Evolutionary conservation across 176 grass and related monocot species (phyloP).

Genomic region (Aegilops bicornis): DNA sequence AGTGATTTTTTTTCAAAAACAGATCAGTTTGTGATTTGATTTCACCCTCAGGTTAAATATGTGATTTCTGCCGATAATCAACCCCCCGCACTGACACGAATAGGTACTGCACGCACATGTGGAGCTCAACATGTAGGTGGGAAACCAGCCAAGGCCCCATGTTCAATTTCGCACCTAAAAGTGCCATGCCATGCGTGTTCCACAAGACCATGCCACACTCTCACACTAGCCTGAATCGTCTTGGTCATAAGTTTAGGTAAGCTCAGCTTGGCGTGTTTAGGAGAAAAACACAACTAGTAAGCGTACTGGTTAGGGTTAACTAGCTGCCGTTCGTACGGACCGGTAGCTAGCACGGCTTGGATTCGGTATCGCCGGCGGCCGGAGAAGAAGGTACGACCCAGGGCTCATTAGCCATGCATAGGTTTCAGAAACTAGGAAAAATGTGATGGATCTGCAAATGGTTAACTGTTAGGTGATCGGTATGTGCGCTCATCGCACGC

Average conservation of each 20-base stretch:
- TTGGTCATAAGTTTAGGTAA: not conserved
- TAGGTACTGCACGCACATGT: not conserved
- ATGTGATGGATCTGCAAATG: not conserved
- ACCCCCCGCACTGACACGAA: too few relatives aligned
- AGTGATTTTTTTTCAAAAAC: too few relatives aligned
- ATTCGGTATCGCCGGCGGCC: too few relatives aligned
- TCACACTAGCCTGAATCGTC: too few relatives aligned
- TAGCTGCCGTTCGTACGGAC: not conserved
- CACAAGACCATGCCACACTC: too few relatives aligned
- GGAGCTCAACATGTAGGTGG: not conserved
- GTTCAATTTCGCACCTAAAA: not conserved
- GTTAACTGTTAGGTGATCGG: not conserved
- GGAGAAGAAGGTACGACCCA: not conserved
- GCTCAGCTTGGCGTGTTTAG: not conserved
- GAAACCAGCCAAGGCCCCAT: not conserved
- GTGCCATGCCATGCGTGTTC: not conserved
- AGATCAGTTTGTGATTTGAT: too few relatives aligned
- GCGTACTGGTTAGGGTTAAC: not conserved
- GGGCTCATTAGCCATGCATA: too few relatives aligned
- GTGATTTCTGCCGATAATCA: too few relatives aligned
- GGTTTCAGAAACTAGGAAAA: not conserved
- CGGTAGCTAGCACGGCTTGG: too few relatives aligned
- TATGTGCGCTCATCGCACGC: not conserved
- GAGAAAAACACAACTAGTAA: not conserved
- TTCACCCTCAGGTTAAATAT: too few relatives aligned